These are phyloP conservation scores for Vigna reflexopilosa DNA, from an alignment of 306 rosid species.

Conservation along the genomic window DNA sequence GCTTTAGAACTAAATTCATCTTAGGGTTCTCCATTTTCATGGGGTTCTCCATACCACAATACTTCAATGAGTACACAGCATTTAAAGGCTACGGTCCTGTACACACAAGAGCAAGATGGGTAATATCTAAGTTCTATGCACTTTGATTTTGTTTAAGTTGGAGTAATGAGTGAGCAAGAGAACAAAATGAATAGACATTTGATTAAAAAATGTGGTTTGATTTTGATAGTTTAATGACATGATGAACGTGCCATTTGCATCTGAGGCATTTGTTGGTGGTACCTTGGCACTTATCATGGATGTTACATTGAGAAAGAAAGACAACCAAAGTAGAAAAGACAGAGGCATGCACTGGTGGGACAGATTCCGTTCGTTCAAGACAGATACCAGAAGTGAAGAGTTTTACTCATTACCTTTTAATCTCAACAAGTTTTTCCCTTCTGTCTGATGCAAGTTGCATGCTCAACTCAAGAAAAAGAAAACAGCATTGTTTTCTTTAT, in stretches of 20 bases:
- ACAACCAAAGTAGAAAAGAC: slow-evolving; percentile 69
- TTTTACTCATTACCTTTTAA: slow-evolving; percentile 91
- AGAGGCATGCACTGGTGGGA: slow-evolving; percentile 98
- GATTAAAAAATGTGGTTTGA: background rate
- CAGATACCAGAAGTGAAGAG: slow-evolving; percentile 87
- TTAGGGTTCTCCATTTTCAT: slow-evolving; percentile 88
- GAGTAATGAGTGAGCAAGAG: no score
- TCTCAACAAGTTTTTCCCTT: slow-evolving; percentile 95
- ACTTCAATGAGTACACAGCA: slow-evolving; percentile 92
- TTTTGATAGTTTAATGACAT: slow-evolving; percentile 84
- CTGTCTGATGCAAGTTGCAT: slow-evolving; percentile 55
- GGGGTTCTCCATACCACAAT: slow-evolving; percentile 93
- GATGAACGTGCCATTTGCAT: slow-evolving; percentile 89
- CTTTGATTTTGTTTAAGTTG: no score
- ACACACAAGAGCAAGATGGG: slow-evolving; percentile 95
- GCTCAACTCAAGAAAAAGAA: background rate
- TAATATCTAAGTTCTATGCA: no score
- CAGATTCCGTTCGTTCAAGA: slow-evolving; percentile 70
- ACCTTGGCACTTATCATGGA: slow-evolving; percentile 76
- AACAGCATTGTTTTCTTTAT: slow-evolving; percentile 4
- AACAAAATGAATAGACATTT: no score
- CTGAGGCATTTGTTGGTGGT: slow-evolving; percentile 85
- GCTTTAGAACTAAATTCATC: slow-evolving; percentile 79
- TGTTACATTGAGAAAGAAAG: slow-evolving; percentile 67
- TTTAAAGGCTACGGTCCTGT: slow-evolving; percentile 85